These are phyloP conservation scores for Blastomyces percursus DNA, from an alignment of 2,329 filamentous ascomycete species.

Conservation along the genomic window DNA sequence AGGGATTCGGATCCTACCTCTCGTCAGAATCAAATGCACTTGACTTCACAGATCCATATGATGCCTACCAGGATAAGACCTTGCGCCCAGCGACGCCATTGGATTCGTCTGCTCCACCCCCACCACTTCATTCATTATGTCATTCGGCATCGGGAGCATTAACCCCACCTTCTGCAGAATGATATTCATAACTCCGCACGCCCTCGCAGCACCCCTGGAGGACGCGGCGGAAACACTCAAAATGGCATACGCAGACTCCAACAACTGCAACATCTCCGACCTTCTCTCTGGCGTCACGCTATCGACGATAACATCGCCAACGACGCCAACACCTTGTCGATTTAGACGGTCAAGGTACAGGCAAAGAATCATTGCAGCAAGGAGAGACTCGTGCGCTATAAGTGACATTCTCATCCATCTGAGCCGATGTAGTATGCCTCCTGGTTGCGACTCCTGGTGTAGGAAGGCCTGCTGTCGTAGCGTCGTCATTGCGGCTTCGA, in stretches of 20 bases:
- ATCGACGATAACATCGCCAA: too few relatives aligned
- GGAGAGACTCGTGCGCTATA: constrained; percentile 50
- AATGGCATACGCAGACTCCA: constrained; percentile 7
- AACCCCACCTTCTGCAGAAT: not conserved
- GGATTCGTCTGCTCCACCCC: not conserved
- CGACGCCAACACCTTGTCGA: not conserved
- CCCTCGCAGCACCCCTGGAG: not conserved
- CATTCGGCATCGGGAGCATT: not conserved
- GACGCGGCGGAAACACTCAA: not conserved
- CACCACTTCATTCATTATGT: not conserved
- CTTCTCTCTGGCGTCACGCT: not conserved
- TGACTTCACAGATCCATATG: not conserved
- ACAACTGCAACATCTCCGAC: constrained; percentile 7
- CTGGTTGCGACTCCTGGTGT: constrained; percentile 46
- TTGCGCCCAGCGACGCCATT: not conserved
- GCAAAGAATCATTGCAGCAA: constrained; percentile 52
- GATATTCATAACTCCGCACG: not conserved
- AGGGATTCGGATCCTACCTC: not conserved
- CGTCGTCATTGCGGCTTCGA: constrained; percentile 75
- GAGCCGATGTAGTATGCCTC: constrained; percentile 42
- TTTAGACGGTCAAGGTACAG: constrained; percentile 24
- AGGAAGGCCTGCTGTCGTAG: constrained; percentile 66
- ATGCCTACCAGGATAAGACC: not conserved
- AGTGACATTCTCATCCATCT: constrained; percentile 50
- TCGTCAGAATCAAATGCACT: not conserved